Conservation (phyloP, 2,329 filamentous ascomycete genomes). For the Pseudomassariella vexata region DNA sequence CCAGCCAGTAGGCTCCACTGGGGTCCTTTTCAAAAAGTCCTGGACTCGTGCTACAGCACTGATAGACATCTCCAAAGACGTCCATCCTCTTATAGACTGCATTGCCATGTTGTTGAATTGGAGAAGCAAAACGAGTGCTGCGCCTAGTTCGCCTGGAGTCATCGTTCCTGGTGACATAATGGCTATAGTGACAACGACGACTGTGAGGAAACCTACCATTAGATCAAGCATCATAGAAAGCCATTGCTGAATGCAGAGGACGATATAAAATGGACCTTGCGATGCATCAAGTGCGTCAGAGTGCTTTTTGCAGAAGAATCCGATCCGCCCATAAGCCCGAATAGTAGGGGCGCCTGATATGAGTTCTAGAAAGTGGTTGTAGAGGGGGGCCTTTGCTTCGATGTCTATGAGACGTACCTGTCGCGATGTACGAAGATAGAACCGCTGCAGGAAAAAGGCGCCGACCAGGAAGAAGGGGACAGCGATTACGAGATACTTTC, state of each 20-base stretch:
- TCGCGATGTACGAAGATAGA: conserved; percentile 26
- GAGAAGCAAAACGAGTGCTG: conserved; percentile 10
- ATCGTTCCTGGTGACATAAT: conserved; percentile 1
- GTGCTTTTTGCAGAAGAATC: not conserved
- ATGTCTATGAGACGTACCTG: conserved; percentile 26
- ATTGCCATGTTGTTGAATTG: conserved; percentile 4
- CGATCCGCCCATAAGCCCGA: conserved; percentile 14
- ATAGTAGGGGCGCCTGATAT: conserved; percentile 12
- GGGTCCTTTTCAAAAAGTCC: conserved; percentile 5
- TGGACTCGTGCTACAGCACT: conserved; percentile 8
- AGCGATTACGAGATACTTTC: conserved; percentile 18
- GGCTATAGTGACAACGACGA: conserved; percentile 10
- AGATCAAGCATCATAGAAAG: conserved; percentile 12
- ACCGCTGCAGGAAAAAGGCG: conserved; percentile 22
- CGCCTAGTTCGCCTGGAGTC: conserved; percentile 8
- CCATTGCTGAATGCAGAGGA: conserved; percentile 14
- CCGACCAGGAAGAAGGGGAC: conserved; percentile 15
- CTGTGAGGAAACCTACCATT: conserved; percentile 9
- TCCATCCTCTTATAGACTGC: conserved; percentile 9
- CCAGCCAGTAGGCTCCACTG: not conserved
- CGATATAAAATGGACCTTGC: conserved; percentile 12
- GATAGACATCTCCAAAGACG: conserved; percentile 10
- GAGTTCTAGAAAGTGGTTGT: conserved; percentile 20
- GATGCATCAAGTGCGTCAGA: conserved; percentile 8
- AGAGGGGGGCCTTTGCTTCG: conserved; percentile 26